Conservation (phyloP, 257 asterid species). For the Orobanche coerulescens region DNA sequence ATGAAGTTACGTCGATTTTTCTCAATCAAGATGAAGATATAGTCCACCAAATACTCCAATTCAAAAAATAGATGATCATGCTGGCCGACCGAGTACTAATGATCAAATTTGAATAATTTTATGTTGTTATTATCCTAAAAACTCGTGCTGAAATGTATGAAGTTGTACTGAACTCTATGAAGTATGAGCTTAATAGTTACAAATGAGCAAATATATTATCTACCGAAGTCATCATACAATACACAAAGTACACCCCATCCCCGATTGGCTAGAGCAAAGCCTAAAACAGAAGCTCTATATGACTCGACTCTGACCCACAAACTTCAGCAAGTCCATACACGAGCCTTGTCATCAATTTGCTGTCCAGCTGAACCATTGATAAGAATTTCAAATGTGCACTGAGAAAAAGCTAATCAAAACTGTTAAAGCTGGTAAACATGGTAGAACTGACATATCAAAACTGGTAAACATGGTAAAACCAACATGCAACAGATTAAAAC, state of each 20-base stretch:
- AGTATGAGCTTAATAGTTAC: not conserved
- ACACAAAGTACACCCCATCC: not conserved
- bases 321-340: slow-evolving; percentile 21
- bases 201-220: not conserved
- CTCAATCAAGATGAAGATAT: no score
- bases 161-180: no score
- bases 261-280: not conserved
- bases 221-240: not conserved
- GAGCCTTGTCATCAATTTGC: slow-evolving; percentile 18
- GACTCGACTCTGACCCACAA: slow-evolving; percentile 9
- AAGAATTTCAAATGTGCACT: not conserved
- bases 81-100: no score
- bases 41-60: no score
- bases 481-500: not conserved
- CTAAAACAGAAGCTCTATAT: not conserved
- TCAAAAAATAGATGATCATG: no score
- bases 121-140: no score
- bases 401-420: not conserved
- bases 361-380: not conserved
- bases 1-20: no score
- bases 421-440: not conserved
- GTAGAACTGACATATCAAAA: not conserved
- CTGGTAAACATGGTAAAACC: not conserved
- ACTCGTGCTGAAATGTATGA: no score
- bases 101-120: no score